These are phyloP conservation scores for Plantago ovata DNA, from an alignment of 257 asterid species.

Conservation along the genomic window DNA sequence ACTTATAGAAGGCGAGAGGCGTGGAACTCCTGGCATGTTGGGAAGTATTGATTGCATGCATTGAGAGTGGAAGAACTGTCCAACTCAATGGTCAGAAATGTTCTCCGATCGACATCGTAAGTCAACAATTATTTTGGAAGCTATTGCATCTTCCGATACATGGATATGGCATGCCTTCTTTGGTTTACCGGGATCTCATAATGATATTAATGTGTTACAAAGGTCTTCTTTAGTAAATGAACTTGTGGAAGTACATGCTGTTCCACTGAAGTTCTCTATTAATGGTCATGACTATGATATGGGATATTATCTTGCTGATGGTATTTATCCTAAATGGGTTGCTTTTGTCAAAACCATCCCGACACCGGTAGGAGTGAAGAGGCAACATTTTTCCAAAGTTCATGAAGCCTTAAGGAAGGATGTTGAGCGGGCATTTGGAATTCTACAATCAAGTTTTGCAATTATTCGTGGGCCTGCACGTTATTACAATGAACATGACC, in stretches of 20 bases:
- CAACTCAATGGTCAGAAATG: neutral
- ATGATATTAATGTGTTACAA: conserved; percentile 9
- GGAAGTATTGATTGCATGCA: conserved; percentile 15
- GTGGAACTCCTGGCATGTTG: conserved; percentile 11
- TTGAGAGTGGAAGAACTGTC: conserved; percentile 9
- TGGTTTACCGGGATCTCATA: conserved; percentile 1
- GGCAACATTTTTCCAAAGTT: neutral
- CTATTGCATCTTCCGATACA: conserved; percentile 7
- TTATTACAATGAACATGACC: neutral
- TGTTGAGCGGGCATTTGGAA: conserved; percentile 11
- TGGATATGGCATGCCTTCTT: conserved; percentile 26
- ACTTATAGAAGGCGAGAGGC: neutral
- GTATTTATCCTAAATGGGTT: conserved; percentile 2
- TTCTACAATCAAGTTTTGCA: neutral
- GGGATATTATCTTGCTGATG: conserved; percentile 14
- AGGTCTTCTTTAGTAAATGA: conserved; percentile 11
- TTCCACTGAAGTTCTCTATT: neutral
- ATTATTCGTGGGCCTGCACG: neutral
- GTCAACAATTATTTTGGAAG: conserved; percentile 18
- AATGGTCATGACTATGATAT: conserved; percentile 1
- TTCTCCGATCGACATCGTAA: neutral
- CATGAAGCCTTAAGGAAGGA: neutral
- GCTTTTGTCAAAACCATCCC: conserved; percentile 8
- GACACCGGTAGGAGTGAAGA: neutral
- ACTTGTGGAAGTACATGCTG: neutral